Conservation (phyloP, 2,329 filamentous ascomycete genomes). For the Sclerotinia borealis region DNA sequence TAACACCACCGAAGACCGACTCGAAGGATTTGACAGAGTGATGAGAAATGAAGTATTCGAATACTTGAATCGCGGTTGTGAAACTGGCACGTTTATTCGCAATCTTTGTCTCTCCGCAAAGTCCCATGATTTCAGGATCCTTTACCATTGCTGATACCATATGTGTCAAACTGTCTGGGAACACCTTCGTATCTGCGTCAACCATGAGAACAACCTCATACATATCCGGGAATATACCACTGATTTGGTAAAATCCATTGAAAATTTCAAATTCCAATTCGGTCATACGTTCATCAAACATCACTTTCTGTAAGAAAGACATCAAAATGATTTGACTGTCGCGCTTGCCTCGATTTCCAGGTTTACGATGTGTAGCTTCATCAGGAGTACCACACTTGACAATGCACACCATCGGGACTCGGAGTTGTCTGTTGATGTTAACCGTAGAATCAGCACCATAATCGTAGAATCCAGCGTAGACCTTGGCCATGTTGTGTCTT, state of each 20-base stretch:
- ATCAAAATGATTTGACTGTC: conserved; percentile 99
- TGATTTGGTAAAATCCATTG: conserved; percentile 97
- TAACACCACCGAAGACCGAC: conserved; percentile 97
- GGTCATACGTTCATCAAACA: conserved; percentile 99
- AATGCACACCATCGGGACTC: conserved; percentile 94
- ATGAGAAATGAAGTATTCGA: conserved; percentile 99
- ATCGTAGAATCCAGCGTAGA: conserved; percentile 97
- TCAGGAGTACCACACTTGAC: conserved; percentile 94
- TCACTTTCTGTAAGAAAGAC: conserved; percentile 99
- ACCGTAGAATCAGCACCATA: conserved; percentile 79
- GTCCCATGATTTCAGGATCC: conserved; percentile 97
- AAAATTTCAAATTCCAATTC: conserved; percentile 99
- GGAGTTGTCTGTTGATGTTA: conserved; percentile 81
- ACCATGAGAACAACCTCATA: conserved; percentile 99
- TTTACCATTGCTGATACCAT: conserved; percentile 99
- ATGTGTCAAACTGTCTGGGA: conserved; percentile 95
- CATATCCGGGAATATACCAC: conserved; percentile 95
- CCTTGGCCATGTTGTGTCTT: conserved; percentile 98
- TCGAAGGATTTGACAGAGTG: conserved; percentile 96
- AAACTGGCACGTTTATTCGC: conserved; percentile 93
- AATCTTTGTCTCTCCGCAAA: conserved; percentile 99
- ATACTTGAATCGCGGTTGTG: conserved; percentile 98
- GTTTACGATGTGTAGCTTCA: conserved; percentile 74
- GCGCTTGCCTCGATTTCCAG: conserved; percentile 95
- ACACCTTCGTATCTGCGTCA: conserved; percentile 97